Base-by-base conservation (phyloP, 2,329 filamentous ascomycete genomes). In the Tolypocladium ovalisporum region DNA sequence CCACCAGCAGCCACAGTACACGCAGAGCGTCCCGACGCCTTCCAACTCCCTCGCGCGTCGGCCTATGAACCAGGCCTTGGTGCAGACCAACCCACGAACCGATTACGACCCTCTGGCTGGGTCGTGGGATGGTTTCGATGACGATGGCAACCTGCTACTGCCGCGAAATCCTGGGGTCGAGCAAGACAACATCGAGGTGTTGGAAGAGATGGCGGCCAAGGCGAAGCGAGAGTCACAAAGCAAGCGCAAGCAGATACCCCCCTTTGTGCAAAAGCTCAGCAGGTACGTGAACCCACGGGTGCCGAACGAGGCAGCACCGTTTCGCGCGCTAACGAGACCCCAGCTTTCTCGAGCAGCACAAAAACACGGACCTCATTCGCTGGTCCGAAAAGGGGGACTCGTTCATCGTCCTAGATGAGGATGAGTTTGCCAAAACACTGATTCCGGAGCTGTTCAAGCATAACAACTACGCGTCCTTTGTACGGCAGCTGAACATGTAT, bases 381-480 rank as follows among this genome's bases (percentile, higher is more conserved):
- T 99, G 94, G 94, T 97, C 94, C 0, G 90, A 96, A 65, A 90
- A 93, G 67, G 94, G 94, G 35, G 91, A 96, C 67, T 97, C 93
- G 0, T 99, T 99, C 73, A 89, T 97, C 57, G 93, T 99, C 4
- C 76, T 97, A 10, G 93, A 99, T 67, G 94, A 99, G 73, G 94
- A 99, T 68, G 93, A 96, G 74, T 99, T 99, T 69, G 97, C 94
- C 24, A 97, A 97, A 74, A 90, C 89, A 40, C 87, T 99, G 64
- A 89, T 99, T 29, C 94, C 94, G 1, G 96, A 97, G 72, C 86
- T 97, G 61, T 99, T 99, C 81, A 99, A 99, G 73, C 94, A 99
- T 76, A 96, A 93, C 80, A 97, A 97, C 71, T 97, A 97, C 73
- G 92, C 92, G 52, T 96, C 92, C 62, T 97, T 97, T 69, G 92